Conservation (phyloP, 2,329 filamentous ascomycete species). For the Diaporthe sp. region DNA sequence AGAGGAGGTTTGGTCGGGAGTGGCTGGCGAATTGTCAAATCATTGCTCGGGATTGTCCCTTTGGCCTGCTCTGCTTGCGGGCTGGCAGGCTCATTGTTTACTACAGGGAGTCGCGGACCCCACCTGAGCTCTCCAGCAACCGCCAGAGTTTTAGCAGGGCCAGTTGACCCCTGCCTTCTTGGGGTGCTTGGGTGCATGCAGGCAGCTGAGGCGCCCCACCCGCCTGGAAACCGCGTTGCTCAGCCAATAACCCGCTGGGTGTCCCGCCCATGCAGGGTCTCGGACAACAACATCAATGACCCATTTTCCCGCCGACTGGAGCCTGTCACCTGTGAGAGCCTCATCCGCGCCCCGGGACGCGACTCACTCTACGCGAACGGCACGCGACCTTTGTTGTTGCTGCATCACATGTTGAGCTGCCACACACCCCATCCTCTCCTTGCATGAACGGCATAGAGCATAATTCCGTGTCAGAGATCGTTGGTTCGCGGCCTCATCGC, state of each 20-base stretch:
- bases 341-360: conserved; percentile 21
- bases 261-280: conserved; percentile 16
- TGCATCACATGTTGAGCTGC: conserved; percentile 1
- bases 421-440: conserved; percentile 15
- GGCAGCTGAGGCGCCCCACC: neutral
- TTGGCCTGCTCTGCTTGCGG: conserved; percentile 8
- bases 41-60: conserved; percentile 1
- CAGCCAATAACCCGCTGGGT: conserved; percentile 31
- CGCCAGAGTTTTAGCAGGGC: conserved; percentile 31
- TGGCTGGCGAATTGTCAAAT: conserved; percentile 25
- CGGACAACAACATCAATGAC: conserved; percentile 31
- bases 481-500: conserved; percentile 21
- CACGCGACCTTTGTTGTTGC: conserved; percentile 32
- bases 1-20: neutral
- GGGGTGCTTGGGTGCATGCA: too few relatives aligned
- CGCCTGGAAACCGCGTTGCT: conserved; percentile 34
- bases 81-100: conserved; percentile 38
- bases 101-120: conserved; percentile 30
- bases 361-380: conserved; percentile 38
- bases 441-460: conserved; percentile 13
- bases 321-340: conserved; percentile 22
- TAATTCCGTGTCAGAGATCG: neutral
- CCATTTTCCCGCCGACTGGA: conserved; percentile 22
- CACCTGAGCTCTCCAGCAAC: conserved; percentile 37
- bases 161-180: neutral